Evolutionary conservation across 768 basidiomycete genomes (phyloP).

Genomic region (Russula brevipes): DNA sequence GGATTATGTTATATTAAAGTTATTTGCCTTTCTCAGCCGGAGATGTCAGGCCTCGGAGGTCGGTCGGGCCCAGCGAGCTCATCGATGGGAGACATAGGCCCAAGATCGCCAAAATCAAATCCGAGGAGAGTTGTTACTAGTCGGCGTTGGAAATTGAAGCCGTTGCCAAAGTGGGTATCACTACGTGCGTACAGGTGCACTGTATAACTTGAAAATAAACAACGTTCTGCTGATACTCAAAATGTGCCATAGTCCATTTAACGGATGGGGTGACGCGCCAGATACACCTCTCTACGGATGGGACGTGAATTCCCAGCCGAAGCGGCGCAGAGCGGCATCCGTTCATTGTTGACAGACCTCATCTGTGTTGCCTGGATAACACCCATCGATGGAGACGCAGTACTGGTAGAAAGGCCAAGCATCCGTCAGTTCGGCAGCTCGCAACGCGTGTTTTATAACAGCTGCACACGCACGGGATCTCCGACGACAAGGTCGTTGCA

Average conservation of each 20-base stretch:
- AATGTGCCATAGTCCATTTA: neutral
- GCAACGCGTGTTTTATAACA: too few species aligned
- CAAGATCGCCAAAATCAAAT: too few species aligned
- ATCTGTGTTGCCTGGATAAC: neutral
- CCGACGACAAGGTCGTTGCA: slow-evolving; percentile 14
- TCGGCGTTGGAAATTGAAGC: too few species aligned
- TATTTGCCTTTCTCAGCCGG: too few species aligned
- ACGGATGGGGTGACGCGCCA: neutral
- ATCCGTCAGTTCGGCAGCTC: neutral
- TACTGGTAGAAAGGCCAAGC: neutral
- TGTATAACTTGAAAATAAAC: neutral
- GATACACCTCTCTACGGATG: neutral
- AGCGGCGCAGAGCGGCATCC: neutral
- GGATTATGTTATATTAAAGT: too few species aligned
- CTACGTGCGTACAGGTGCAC: neutral
- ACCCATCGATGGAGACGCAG: slow-evolving; percentile 5
- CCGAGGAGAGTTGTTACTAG: too few species aligned
- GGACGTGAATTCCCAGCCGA: neutral
- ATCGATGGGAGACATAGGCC: too few species aligned
- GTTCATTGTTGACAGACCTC: neutral
- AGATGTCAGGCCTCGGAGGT: too few species aligned
- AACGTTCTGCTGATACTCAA: neutral
- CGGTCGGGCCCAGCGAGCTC: too few species aligned
- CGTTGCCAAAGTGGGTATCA: neutral
- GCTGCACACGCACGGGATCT: slow-evolving; percentile 3